These are phyloP conservation scores for Penicillium pulvis DNA, from an alignment of 495 filamentous ascomycete genomes.

Conservation along the genomic window DNA sequence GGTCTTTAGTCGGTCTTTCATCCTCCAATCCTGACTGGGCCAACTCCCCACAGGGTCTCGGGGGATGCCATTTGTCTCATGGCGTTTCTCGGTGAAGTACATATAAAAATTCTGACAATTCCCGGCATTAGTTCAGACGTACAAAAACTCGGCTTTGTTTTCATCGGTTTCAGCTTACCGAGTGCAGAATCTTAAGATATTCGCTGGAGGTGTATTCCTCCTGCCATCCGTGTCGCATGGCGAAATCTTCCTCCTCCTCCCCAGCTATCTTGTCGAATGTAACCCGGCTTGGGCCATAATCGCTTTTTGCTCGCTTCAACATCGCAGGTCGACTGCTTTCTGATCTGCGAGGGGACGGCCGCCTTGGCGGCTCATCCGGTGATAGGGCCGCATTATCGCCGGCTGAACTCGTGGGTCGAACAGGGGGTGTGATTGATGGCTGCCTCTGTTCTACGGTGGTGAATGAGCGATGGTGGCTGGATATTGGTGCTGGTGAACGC, in stretches of 20 bases:
- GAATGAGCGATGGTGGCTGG: constrained; percentile 43
- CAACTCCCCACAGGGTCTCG: constrained; percentile 60
- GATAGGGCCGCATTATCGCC: constrained; percentile 31
- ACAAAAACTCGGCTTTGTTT: neutral
- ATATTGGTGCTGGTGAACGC: constrained; percentile 39
- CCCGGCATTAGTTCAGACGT: constrained; percentile 16
- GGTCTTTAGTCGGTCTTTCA: constrained; percentile 94
- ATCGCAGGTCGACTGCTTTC: constrained; percentile 53
- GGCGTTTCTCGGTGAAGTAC: constrained; percentile 97
- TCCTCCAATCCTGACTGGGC: constrained; percentile 89
- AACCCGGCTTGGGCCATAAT: constrained; percentile 56
- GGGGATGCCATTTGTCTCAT: constrained; percentile 94
- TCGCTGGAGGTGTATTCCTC: constrained; percentile 61
- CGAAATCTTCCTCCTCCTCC: constrained; percentile 53
- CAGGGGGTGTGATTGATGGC: constrained; percentile 23
- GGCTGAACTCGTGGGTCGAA: constrained; percentile 38
- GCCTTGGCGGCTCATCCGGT: constrained; percentile 26
- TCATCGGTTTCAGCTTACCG: constrained; percentile 36
- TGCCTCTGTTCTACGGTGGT: constrained; percentile 39
- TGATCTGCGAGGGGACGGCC: constrained; percentile 35
- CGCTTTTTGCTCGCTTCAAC: constrained; percentile 71
- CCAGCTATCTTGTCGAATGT: constrained; percentile 34
- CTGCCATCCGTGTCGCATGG: constrained; percentile 65
- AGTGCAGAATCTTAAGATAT: constrained; percentile 58
- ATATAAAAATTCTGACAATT: constrained; percentile 73